phyloP scores from a whole-genome alignment of 495 filamentous ascomycete genomes.

The Daldinia concentrica region DNA sequence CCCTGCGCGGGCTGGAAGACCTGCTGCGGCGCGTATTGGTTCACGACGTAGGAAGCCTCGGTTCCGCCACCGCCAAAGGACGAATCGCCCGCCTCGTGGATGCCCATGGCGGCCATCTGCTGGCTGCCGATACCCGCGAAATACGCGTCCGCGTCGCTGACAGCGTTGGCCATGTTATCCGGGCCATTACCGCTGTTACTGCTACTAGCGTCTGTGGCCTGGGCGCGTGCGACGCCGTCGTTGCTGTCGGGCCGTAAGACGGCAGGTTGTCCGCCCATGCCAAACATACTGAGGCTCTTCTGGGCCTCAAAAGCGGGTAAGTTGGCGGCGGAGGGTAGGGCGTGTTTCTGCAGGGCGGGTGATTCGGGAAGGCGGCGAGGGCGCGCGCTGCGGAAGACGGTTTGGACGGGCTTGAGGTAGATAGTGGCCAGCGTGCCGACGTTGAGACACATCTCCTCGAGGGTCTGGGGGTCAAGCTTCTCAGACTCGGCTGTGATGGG shows the following conservation, averaged over 20 bases:
- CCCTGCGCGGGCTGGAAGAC: conserved; percentile 64
- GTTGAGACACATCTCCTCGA: conserved; percentile 97
- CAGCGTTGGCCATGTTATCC: conserved; percentile 68
- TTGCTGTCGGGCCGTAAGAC: conserved; percentile 43
- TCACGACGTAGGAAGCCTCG: conserved; percentile 69
- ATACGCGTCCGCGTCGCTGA: conserved; percentile 85
- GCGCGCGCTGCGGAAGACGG: conserved; percentile 93
- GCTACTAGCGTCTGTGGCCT: conserved; percentile 7
- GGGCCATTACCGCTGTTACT: not conserved
- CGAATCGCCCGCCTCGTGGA: conserved; percentile 58
- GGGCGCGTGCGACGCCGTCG: not conserved
- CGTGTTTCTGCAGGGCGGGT: conserved; percentile 81
- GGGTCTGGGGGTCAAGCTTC: conserved; percentile 87
- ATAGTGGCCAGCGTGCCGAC: conserved; percentile 97
- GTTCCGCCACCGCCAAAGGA: conserved; percentile 58
- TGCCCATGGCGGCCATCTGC: conserved; percentile 74
- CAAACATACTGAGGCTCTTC: conserved; percentile 61
- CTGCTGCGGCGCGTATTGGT: conserved; percentile 70
- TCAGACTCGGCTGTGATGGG: conserved; percentile 96
- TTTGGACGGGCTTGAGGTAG: conserved; percentile 96
- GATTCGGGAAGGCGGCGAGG: conserved; percentile 78
- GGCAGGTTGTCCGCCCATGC: conserved; percentile 60
- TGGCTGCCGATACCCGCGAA: conserved; percentile 77
- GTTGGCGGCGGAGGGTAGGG: conserved; percentile 56
- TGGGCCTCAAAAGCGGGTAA: conserved; percentile 60